Percentiles rank a stretch among this genome's conserved stretches.
These are phyloP conservation scores for Peterozyma toletana DNA, from an alignment of 805 yeast genomes.

Conservation along the genomic window DNA sequence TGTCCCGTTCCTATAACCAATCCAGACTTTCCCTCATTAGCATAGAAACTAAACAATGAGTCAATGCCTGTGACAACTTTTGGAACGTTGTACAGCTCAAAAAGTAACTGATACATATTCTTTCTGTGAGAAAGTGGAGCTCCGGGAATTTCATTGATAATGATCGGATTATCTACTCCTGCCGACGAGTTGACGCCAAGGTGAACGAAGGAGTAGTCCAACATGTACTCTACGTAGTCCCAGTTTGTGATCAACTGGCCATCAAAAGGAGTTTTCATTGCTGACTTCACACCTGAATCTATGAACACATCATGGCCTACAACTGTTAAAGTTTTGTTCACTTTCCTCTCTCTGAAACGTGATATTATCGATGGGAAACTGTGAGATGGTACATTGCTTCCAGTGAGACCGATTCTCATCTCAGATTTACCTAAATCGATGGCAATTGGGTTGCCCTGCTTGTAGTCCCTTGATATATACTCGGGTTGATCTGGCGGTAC, in stretches of 20 bases:
- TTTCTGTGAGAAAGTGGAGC: constrained; percentile 63
- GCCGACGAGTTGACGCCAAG: constrained; percentile 54
- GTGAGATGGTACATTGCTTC: constrained; percentile 40
- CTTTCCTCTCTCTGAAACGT: constrained; percentile 70
- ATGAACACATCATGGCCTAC: constrained; percentile 78
- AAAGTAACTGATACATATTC: constrained; percentile 73
- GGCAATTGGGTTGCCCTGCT: constrained; percentile 66
- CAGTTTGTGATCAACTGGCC: constrained; percentile 85
- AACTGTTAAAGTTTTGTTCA: constrained; percentile 53
- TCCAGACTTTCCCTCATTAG: constrained; percentile 55
- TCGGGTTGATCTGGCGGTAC: constrained; percentile 30
- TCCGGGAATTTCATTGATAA: constrained; percentile 74
- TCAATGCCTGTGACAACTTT: constrained; percentile 78
- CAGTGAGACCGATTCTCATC: constrained; percentile 54
- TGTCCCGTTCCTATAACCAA: constrained; percentile 79
- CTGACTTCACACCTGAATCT: constrained; percentile 63
- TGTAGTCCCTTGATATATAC: constrained; percentile 42
- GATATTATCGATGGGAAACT: constrained; percentile 65
- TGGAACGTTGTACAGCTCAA: constrained; percentile 77
- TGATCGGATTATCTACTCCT: constrained; percentile 66
- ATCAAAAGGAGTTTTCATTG: constrained; percentile 77
- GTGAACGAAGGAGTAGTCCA: constrained; percentile 81
- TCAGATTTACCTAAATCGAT: constrained; percentile 74
- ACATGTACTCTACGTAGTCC: constrained; percentile 78
- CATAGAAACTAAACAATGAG: constrained; percentile 67